Evolutionary conservation across 768 basidiomycete genomes (phyloP).

Genomic region (Pluteus cervinus): DNA sequence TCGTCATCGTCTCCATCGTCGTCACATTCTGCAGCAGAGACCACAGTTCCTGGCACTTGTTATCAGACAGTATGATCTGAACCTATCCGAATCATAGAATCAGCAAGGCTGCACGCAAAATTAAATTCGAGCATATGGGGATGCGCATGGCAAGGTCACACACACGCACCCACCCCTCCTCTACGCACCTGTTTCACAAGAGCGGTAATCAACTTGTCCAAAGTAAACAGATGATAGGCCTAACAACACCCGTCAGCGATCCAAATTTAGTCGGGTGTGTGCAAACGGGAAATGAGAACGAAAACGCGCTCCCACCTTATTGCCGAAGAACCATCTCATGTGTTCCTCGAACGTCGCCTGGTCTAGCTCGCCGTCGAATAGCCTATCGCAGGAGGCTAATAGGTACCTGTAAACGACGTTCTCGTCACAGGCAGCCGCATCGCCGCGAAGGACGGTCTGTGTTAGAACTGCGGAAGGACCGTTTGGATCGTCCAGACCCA

Average conservation of each 20-base stretch:
- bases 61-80: slow-evolving; percentile 79
- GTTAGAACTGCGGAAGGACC: slow-evolving; percentile 64
- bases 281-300: no score
- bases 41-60: slow-evolving; percentile 84
- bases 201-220: slow-evolving; percentile 87
- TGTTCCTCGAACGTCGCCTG: slow-evolving; percentile 92
- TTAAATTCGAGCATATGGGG: no score
- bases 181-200: slow-evolving; percentile 84
- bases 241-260: slow-evolving; percentile 40
- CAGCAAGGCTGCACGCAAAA: no score
- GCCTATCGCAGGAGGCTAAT: slow-evolving; percentile 84
- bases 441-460: slow-evolving; percentile 55
- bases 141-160: no score
- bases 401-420: slow-evolving; percentile 86
- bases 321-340: slow-evolving; percentile 91
- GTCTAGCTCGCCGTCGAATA: slow-evolving; percentile 92
- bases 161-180: neutral
- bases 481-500: slow-evolving; percentile 83
- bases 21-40: slow-evolving; percentile 65
- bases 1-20: slow-evolving; percentile 41
- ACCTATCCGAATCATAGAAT: slow-evolving; percentile 41
- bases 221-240: slow-evolving; percentile 88
- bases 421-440: slow-evolving; percentile 36
- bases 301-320: slow-evolving; percentile 61
- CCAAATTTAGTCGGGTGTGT: no score